Evolutionary conservation across 257 asterid species (phyloP).

Genomic region (Capsicum rhomboideum): DNA sequence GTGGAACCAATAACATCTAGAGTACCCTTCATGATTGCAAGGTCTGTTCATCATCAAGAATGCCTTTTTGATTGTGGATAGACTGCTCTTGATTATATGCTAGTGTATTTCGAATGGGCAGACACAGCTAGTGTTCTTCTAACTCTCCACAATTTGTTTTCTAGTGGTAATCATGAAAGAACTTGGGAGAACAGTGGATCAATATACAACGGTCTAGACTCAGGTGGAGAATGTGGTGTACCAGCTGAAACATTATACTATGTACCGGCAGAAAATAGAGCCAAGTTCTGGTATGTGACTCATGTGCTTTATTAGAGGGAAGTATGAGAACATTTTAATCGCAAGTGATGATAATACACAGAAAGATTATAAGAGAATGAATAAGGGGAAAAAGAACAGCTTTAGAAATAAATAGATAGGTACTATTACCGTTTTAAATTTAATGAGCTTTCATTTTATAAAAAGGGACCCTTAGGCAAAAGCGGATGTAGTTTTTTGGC

Average conservation of each 20-base stretch:
- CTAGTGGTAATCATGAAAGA: slow-evolving; percentile 45
- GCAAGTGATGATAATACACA: neutral
- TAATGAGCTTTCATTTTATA: too few species aligned
- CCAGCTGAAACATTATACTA: slow-evolving; percentile 36
- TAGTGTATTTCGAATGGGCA: too few species aligned
- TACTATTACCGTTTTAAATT: neutral
- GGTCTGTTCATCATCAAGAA: slow-evolving; percentile 25
- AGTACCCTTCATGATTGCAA: slow-evolving; percentile 74
- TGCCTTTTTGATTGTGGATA: neutral
- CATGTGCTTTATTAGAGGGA: neutral
- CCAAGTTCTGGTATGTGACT: slow-evolving; percentile 34
- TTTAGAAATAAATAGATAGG: neutral
- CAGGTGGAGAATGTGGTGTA: slow-evolving; percentile 49
- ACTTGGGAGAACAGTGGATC: slow-evolving; percentile 35
- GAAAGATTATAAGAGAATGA: neutral
- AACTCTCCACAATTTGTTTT: neutral
- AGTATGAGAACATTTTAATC: neutral
- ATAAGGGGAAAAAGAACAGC: neutral
- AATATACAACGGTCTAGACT: slow-evolving; percentile 23
- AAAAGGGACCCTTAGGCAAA: too few species aligned
- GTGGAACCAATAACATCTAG: slow-evolving; percentile 71
- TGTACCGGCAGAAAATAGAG: slow-evolving; percentile 40
- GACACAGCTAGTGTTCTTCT: too few species aligned
- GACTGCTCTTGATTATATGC: too few species aligned
- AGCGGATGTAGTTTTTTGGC: too few species aligned